A percentile compares a stretch with the other conserved stretches of the same genome.
Conservation (phyloP, 2,329 filamentous ascomycete species). For the Aaosphaeria pasadenensis region DNA sequence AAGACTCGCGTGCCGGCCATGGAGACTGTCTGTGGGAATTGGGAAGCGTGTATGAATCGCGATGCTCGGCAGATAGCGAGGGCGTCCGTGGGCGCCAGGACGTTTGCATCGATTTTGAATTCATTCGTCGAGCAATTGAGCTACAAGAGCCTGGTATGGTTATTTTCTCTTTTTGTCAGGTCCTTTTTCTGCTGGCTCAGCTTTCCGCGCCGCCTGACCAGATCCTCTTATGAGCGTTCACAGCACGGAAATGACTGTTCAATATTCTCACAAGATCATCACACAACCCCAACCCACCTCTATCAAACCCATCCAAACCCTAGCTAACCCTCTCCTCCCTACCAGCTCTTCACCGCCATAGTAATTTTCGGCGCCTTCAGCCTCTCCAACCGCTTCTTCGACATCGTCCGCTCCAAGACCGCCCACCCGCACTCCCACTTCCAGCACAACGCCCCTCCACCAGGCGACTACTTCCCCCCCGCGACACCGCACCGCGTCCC, state of each 20-base stretch:
- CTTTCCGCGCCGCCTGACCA: not conserved
- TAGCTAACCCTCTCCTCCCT: constrained; percentile 2
- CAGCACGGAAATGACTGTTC: not conserved
- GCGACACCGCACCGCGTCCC: constrained; percentile 30
- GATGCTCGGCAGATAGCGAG: constrained; percentile 76
- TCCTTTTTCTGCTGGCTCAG: not conserved
- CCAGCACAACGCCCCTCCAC: constrained; percentile 11
- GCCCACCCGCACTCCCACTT: constrained; percentile 10
- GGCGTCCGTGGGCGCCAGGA: constrained; percentile 78
- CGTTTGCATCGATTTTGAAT: constrained; percentile 90
- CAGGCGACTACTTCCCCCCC: constrained; percentile 5
- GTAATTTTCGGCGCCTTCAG: constrained; percentile 53
- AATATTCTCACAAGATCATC: too few relatives aligned
- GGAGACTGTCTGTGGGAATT: constrained; percentile 69
- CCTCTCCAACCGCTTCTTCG: constrained; percentile 60
- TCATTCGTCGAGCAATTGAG: constrained; percentile 88
- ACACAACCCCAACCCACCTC: too few relatives aligned
- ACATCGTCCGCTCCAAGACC: constrained; percentile 48
- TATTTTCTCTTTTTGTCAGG: constrained; percentile 5
- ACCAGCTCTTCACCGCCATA: constrained; percentile 48
- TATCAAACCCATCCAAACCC: not conserved
- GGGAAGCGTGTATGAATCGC: constrained; percentile 84
- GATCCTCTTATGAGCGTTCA: not conserved
- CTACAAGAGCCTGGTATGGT: constrained; percentile 69
- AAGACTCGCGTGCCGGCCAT: constrained; percentile 69